phyloP scores from a whole-genome alignment of 257 asterid genomes.

The Nicotiana benthamiana region DNA sequence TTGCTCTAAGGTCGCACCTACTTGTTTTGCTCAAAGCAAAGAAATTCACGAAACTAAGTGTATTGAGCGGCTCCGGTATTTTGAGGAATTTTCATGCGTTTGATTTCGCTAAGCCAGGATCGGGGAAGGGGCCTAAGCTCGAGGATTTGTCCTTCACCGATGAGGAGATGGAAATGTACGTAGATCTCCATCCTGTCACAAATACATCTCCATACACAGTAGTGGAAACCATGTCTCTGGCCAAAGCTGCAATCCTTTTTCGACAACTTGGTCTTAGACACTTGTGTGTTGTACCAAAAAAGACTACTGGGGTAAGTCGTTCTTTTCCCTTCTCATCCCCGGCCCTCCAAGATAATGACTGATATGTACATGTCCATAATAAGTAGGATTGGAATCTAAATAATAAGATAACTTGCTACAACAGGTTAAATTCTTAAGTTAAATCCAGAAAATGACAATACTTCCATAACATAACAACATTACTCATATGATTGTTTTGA shows the following conservation, averaged over 20 bases:
- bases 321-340: not conserved
- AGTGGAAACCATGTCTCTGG: conserved; percentile 90
- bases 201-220: conserved; percentile 92
- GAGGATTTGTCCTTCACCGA: conserved; percentile 59
- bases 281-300: conserved; percentile 82
- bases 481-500: not conserved
- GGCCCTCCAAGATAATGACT: not conserved
- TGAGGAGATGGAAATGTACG: conserved; percentile 90
- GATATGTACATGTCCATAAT: not conserved
- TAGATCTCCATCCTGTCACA: conserved; percentile 87
- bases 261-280: conserved; percentile 89
- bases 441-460: too few species aligned
- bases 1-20: conserved; percentile 81
- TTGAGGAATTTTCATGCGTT: conserved; percentile 47
- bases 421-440: not conserved
- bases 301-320: conserved; percentile 61
- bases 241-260: conserved; percentile 87
- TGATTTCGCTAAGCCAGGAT: conserved; percentile 89
- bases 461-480: not conserved
- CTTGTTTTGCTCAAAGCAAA: conserved; percentile 62
- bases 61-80: conserved; percentile 35
- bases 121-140: conserved; percentile 79
- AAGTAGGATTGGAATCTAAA: not conserved
- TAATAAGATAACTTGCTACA: not conserved
- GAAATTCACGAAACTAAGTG: conserved; percentile 46